A percentile compares a stretch with the other conserved stretches of the same genome.
phyloP scores from a whole-genome alignment of 148 eudicot species.

The Nepenthes gracilis region DNA sequence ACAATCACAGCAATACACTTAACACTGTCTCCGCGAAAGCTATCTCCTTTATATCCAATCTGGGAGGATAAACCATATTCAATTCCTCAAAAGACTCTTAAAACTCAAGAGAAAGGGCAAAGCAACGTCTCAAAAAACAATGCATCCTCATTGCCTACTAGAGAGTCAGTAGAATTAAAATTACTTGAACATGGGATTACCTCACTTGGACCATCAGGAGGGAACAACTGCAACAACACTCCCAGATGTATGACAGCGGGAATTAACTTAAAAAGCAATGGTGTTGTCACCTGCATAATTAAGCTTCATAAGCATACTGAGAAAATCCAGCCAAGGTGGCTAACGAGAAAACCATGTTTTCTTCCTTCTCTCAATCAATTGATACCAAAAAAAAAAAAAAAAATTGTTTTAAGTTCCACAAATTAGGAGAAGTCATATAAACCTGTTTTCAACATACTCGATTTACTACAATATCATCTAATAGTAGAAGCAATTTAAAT shows the following conservation, averaged over 20 bases:
- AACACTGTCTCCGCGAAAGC: conserved; percentile 73
- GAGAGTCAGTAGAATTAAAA: background rate
- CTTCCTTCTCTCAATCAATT: too few relatives aligned
- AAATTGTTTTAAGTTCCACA: too few relatives aligned
- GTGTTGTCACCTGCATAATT: conserved; percentile 77
- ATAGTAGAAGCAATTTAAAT: too few relatives aligned
- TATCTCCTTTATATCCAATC: conserved; percentile 81
- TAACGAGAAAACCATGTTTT: background rate
- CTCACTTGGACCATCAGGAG: conserved; percentile 74
- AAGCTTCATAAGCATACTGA: background rate
- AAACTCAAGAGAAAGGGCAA: background rate
- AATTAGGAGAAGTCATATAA: too few relatives aligned
- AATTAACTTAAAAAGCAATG: conserved; percentile 88
- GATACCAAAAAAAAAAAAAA: too few relatives aligned
- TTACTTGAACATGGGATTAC: conserved; percentile 21
- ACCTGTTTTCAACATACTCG: too few relatives aligned
- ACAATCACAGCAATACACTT: conserved; percentile 60
- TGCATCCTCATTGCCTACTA: background rate
- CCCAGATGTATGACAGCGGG: conserved; percentile 97
- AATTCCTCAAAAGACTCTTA: conserved; percentile 17
- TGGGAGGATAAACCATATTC: conserved; percentile 42
- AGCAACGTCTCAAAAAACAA: background rate
- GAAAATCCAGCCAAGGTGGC: too few relatives aligned
- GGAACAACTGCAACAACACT: conserved; percentile 83
- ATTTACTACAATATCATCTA: too few relatives aligned